Percentiles rank a stretch among this genome's conserved stretches.
phyloP scores from a whole-genome alignment of 2,329 filamentous ascomycete species.

The Epichloe festucae region DNA sequence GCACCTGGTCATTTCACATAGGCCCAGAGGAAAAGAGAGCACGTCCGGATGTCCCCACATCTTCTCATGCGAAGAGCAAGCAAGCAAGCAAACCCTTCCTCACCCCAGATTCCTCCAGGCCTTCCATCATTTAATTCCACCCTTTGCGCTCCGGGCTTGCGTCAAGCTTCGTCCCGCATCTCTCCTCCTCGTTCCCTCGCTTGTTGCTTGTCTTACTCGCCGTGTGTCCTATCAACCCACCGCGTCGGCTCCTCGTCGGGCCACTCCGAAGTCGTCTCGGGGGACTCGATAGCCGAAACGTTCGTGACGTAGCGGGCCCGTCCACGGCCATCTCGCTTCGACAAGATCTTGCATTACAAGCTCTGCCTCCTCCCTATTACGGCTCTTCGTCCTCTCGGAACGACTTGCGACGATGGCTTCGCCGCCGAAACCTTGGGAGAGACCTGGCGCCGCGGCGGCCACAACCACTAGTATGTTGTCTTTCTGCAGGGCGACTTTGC shows the following conservation, averaged over 20 bases:
- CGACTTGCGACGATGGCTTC: slow-evolving; percentile 44
- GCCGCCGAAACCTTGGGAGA: slow-evolving; percentile 96
- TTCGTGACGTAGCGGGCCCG: slow-evolving; percentile 3
- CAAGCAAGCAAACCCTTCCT: neutral
- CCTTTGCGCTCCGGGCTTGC: neutral
- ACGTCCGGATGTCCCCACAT: neutral
- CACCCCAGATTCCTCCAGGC: neutral
- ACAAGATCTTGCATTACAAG: neutral
- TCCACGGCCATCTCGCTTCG: neutral
- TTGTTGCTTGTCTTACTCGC: neutral
- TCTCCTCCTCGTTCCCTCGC: neutral
- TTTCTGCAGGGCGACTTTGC: neutral
- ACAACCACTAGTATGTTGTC: slow-evolving; percentile 31
- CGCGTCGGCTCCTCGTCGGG: neutral
- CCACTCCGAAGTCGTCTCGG: slow-evolving; percentile 2
- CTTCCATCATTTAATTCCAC: neutral
- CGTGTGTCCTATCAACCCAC: neutral
- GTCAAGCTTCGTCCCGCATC: neutral
- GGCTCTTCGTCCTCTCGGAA: neutral
- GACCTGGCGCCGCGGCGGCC: slow-evolving; percentile 47
- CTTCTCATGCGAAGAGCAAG: neutral
- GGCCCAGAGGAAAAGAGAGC: neutral
- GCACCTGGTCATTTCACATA: too few species aligned
- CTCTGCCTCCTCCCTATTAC: neutral
- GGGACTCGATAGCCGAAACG: neutral